A percentile compares a stretch with the other conserved stretches of the same genome.
Conservation (phyloP, 495 filamentous ascomycete species). For the Penicillium coprophilum region DNA sequence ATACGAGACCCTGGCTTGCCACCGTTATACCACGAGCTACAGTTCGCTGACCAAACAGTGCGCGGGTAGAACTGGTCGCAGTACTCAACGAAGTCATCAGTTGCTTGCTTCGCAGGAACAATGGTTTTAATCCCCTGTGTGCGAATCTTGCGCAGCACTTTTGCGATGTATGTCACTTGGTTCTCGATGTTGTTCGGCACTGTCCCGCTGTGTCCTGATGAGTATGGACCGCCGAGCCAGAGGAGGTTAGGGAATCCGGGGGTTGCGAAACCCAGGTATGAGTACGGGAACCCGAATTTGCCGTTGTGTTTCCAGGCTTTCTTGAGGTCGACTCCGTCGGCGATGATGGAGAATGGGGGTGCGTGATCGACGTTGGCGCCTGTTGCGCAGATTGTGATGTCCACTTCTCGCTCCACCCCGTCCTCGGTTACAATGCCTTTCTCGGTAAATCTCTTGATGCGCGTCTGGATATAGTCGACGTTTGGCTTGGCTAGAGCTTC, state of each 20-base stretch:
- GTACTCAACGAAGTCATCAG: conserved; percentile 64
- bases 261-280: conserved; percentile 61
- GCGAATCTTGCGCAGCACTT: conserved; percentile 61
- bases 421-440: conserved; percentile 56
- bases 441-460: conserved; percentile 57
- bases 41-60: conserved; percentile 60
- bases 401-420: conserved; percentile 50
- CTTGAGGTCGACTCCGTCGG: conserved; percentile 50
- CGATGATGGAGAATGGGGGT: conserved; percentile 58
- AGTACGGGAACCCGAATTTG: conserved; percentile 59
- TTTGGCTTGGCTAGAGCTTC: conserved; percentile 66
- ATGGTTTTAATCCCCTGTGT: conserved; percentile 64
- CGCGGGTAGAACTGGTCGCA: conserved; percentile 60
- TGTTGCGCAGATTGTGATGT: conserved; percentile 67
- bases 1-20: conserved; percentile 55
- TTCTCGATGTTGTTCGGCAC: conserved; percentile 56
- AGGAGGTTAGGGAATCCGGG: conserved; percentile 67
- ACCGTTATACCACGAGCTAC: conserved; percentile 70
- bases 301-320: conserved; percentile 51
- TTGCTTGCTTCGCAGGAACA: conserved; percentile 49
- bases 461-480: conserved; percentile 56
- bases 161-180: conserved; percentile 59
- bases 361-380: conserved; percentile 61
- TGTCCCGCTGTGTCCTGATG: conserved; percentile 50
- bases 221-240: conserved; percentile 52